Evolutionary conservation across 106 monocot species (phyloP), one percentile per base, ranked within the genome.

Genomic region (Platanthera guangdongensis): DNA sequence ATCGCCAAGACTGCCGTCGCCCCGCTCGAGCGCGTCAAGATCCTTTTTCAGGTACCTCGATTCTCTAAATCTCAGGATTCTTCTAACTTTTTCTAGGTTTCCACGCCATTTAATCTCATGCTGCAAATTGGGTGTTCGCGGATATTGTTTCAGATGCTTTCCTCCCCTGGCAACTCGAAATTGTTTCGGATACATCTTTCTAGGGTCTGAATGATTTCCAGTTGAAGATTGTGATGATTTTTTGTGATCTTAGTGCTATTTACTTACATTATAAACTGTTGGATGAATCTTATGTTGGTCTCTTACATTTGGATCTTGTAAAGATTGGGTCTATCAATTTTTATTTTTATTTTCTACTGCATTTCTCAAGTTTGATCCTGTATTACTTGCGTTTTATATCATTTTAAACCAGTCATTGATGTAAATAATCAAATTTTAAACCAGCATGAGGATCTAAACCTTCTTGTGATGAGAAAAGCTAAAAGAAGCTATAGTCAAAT

Each of bases 1-100:
- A 52, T 97, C 76, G 91, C 96, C 74, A 97, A 97, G 86, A 91
- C 91, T 19, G 87, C 93, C 78, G 91, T 97, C 47, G 96, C 93
- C 2, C 96, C 96, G 60, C 87, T 97, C 57, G 96, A 97, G 71
- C 87, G 91, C 14, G 88, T 93, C 80, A 97, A 97, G 89, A 97
- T 97, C 52, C 80, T 97, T 21, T 93, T 91, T 72, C 70, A 70
- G 70, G 70, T 70, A 67, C 32, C 65, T 65, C 32, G 25, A 10
- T 8, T 30, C 32, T 12, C 10, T 30, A 47, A 39, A 47, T 16
- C 0, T 25, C 11, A 9, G 8, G 67, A 39, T 67, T 67, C 32
- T 67, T 4, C 15, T 39, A 39, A 9, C n/a, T 47, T 70, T n/a
- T 70, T 0, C 32, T 39, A 30, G 9, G 39, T 67, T 67, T 39